Evolutionary conservation across 352 stramenopile species (phyloP), one percentile per base, ranked within the genome.

Genomic region (Bremia lactucae): DNA sequence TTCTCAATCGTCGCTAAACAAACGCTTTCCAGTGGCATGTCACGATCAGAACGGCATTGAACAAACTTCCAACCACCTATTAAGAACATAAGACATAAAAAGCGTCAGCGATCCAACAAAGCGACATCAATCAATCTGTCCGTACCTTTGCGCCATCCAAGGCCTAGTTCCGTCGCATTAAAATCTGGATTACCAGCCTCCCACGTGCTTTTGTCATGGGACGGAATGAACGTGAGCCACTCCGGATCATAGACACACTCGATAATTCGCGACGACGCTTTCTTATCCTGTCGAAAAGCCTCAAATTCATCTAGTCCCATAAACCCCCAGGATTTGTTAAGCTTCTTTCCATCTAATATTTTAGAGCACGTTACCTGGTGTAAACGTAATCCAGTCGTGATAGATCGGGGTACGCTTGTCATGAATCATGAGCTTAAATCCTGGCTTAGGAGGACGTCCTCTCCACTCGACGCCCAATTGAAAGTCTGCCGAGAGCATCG

Each of bases 371-470:
- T 9, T 59, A 87, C 75, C 75, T 53, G 63, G 46, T n/a, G 77
- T 49, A 51, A 93, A 83, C 7, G 77, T 89, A 56, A 93, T 77
- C 80, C 80, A 93, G 56, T 93, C 80, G 40, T 90, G 77, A 46
- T 90, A 93, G 20, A 86, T 54, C 26, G 80, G 76, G 37, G 79
- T 88, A 31, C 78, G 69, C 37, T 90, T 93, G 38, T 93, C 77
- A 59, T 84, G 80, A 14, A 88, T 60, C 42, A 89, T 64, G 21
- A 93, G 55, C 53, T 93, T 93, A 57, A 88, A 93, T 3, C 78
- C 77, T 3, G 75, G 71, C 37, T 85, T 88, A 2, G 74, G 77
- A 3, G 77, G 77, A 2, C 78, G 60, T 20, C 76, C 74, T 31
- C 79, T 47, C 79, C 79, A 92, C 46, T 92, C 79, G 7, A 92